Conservation (phyloP, 768 basidiomycete species). For the Inosperma sp. region DNA sequence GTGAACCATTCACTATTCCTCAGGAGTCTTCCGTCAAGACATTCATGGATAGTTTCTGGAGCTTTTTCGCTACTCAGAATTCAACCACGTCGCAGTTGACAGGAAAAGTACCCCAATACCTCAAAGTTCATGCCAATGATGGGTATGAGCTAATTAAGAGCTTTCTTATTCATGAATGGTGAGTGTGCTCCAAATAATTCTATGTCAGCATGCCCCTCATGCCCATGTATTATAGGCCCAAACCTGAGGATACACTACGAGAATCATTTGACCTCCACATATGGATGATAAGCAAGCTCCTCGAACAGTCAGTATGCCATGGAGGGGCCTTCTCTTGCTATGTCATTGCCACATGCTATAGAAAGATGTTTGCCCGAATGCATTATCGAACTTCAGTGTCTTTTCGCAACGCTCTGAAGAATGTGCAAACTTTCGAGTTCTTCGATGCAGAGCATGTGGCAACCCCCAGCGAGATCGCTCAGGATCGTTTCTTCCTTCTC, state of each 20-base stretch:
- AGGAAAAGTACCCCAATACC: background rate
- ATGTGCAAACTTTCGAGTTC: background rate
- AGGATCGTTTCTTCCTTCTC: background rate
- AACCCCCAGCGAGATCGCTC: background rate
- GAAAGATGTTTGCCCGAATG: background rate
- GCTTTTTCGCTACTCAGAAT: background rate
- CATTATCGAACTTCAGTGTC: background rate
- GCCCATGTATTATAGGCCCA: background rate
- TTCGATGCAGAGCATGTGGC: background rate
- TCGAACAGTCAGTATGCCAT: background rate
- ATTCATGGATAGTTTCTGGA: background rate
- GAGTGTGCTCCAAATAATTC: background rate
- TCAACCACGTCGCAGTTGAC: background rate
- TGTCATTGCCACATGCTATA: background rate
- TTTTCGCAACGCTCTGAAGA: background rate
- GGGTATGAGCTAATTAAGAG: background rate
- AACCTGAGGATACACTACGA: background rate
- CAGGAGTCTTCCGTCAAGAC: background rate
- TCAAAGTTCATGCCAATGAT: background rate
- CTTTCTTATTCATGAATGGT: conserved; percentile 1
- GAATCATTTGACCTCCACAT: too few species aligned
- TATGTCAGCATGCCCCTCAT: background rate
- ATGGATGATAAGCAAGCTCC: too few species aligned
- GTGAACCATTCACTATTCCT: background rate
- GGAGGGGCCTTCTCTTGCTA: background rate